Conservation (phyloP, 1,139 yeast genomes). For the Kodamaea suecica region DNA sequence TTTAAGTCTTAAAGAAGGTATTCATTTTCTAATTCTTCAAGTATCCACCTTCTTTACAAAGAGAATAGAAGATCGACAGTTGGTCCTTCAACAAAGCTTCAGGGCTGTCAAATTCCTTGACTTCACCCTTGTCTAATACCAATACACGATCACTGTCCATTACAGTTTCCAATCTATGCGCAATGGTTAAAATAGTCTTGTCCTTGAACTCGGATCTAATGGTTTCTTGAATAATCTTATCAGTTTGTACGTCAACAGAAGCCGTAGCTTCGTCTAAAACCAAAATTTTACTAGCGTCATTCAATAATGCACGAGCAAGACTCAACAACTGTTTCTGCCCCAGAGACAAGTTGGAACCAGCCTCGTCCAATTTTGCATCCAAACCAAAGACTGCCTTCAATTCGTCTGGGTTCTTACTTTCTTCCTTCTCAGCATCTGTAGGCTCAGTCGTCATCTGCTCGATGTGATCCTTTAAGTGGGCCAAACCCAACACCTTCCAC, state of each 20-base stretch:
- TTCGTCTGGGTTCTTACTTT: slow-evolving; percentile 16
- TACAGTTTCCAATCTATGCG: slow-evolving; percentile 26
- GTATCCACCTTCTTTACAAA: slow-evolving; percentile 23
- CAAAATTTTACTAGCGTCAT: slow-evolving; percentile 19
- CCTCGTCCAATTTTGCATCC: slow-evolving; percentile 20
- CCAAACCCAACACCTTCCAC: slow-evolving; percentile 29
- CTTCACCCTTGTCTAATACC: slow-evolving; percentile 24
- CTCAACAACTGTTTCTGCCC: slow-evolving; percentile 24
- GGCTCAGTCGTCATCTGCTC: slow-evolving; percentile 27
- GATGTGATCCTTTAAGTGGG: slow-evolving; percentile 29
- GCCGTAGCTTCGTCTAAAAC: slow-evolving; percentile 28
- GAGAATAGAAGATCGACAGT: slow-evolving; percentile 19
- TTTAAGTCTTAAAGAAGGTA: neutral
- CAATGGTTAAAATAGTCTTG: slow-evolving; percentile 25
- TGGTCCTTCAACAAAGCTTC: slow-evolving; percentile 17
- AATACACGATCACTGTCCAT: slow-evolving; percentile 26
- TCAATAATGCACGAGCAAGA: slow-evolving; percentile 22
- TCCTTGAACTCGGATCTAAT: slow-evolving; percentile 23
- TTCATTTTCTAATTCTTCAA: slow-evolving; percentile 4
- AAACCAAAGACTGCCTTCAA: slow-evolving; percentile 14
- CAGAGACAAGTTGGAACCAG: slow-evolving; percentile 21
- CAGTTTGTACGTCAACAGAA: slow-evolving; percentile 27
- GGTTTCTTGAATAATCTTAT: slow-evolving; percentile 25
- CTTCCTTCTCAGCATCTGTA: slow-evolving; percentile 18
- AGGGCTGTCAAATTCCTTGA: slow-evolving; percentile 24